phyloP scores from a whole-genome alignment of 371 early-diverging fungal species.

The Encephalitozoon intestinalis region DNA sequence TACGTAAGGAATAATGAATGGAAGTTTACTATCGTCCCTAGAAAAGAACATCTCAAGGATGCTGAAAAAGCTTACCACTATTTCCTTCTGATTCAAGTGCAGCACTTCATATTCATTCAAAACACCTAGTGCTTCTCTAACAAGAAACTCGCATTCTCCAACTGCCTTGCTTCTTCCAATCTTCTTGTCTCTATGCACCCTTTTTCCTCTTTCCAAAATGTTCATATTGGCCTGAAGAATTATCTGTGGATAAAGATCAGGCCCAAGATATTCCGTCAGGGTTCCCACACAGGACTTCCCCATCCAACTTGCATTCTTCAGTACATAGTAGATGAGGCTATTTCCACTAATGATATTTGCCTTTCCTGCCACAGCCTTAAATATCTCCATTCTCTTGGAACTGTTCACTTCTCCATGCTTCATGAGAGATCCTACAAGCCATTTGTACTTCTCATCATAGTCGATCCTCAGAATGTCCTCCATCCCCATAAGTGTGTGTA shows the following conservation, averaged over 20 bases:
- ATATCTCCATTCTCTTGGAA: neutral
- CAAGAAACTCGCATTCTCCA: neutral
- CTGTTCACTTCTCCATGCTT: neutral
- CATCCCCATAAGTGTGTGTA: neutral
- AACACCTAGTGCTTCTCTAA: neutral
- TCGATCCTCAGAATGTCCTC: neutral
- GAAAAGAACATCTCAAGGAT: neutral
- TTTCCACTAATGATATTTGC: neutral
- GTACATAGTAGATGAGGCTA: neutral
- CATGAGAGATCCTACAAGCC: slow-evolving; percentile 1
- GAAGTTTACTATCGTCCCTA: neutral
- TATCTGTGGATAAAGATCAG: neutral
- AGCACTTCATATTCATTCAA: neutral
- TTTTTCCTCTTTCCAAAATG: neutral
- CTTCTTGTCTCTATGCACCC: neutral
- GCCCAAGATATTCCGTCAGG: neutral
- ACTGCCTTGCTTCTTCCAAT: neutral
- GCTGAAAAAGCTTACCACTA: neutral
- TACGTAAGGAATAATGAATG: neutral
- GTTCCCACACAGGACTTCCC: neutral
- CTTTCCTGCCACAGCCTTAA: neutral
- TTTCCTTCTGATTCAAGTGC: slow-evolving; percentile 3
- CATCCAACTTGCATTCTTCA: neutral
- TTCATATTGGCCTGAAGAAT: neutral
- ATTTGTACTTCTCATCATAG: neutral